Evolutionary conservation across 2,329 filamentous ascomycete genomes (phyloP).

Genomic region (Magnaporthiopsis poae): DNA sequence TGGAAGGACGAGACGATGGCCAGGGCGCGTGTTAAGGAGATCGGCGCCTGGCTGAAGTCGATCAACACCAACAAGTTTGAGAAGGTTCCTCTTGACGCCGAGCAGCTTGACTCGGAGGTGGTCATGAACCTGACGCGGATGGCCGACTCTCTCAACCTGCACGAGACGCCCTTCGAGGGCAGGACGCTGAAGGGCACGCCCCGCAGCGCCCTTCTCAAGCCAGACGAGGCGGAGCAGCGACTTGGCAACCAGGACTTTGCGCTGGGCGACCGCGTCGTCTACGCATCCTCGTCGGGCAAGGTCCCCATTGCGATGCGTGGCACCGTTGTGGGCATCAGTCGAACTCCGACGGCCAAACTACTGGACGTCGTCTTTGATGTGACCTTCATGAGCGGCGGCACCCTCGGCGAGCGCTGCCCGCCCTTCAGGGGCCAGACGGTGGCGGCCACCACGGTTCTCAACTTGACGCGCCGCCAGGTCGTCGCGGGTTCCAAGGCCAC

Average conservation of each 20-base stretch:
- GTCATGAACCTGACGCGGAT: constrained; percentile 71
- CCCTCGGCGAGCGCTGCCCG: constrained; percentile 78
- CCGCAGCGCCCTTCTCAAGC: constrained; percentile 78
- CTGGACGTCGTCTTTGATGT: constrained; percentile 89
- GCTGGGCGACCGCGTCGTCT: constrained; percentile 85
- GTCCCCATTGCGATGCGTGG: constrained; percentile 86
- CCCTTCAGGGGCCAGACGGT: constrained; percentile 92
- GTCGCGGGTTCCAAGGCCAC: constrained; percentile 55
- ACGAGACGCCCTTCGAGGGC: constrained; percentile 43
- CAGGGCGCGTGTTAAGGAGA: constrained; percentile 78
- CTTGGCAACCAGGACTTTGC: constrained; percentile 73
- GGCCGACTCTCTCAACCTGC: constrained; percentile 50
- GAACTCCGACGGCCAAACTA: constrained; percentile 70
- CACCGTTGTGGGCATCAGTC: constrained; percentile 89
- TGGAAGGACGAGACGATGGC: constrained; percentile 62
- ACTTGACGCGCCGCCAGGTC: constrained; percentile 73
- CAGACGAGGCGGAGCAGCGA: constrained; percentile 89
- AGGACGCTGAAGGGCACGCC: constrained; percentile 74
- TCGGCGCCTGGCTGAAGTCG: constrained; percentile 83
- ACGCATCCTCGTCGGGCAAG: constrained; percentile 84
- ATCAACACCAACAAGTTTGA: constrained; percentile 88
- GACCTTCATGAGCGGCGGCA: constrained; percentile 95
- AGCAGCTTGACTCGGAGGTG: constrained; percentile 86
- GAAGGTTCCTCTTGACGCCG: constrained; percentile 87
- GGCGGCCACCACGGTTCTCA: constrained; percentile 75